These are phyloP conservation scores for Metschnikowia chrysomelidarum DNA, from an alignment of 805 yeast species.

Conservation along the genomic window DNA sequence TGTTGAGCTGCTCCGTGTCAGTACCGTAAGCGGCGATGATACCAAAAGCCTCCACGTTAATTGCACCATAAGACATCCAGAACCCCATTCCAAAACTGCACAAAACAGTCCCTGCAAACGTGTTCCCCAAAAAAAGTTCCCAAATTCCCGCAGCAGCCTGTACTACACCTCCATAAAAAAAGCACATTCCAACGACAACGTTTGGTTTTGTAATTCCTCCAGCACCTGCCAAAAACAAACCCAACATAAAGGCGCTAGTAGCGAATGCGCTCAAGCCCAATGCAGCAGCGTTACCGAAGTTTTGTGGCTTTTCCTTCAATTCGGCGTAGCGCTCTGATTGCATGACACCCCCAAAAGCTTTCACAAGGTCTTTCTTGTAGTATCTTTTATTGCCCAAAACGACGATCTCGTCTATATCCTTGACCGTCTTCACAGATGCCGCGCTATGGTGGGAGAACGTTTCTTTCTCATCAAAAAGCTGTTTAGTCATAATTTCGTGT, in stretches of 20 bases:
- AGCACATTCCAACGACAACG: constrained; percentile 43
- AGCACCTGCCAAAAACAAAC: constrained; percentile 46
- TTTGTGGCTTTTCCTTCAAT: constrained; percentile 38
- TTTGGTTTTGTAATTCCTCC: constrained; percentile 43
- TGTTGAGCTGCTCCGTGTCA: constrained; percentile 38
- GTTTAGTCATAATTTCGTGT: no score
- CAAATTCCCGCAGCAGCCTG: constrained; percentile 51
- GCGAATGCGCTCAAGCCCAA: constrained; percentile 52
- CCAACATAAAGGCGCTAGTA: constrained; percentile 46
- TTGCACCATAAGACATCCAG: constrained; percentile 50
- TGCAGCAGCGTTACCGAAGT: constrained; percentile 51
- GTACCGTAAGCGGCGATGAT: constrained; percentile 47
- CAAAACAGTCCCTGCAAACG: constrained; percentile 55
- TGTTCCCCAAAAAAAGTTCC: constrained; percentile 50
- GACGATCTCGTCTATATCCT: constrained; percentile 42
- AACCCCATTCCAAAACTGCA: constrained; percentile 51
- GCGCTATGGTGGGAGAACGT: not conserved
- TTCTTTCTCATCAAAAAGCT: not conserved
- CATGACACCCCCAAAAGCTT: constrained; percentile 62
- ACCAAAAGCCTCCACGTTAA: constrained; percentile 55
- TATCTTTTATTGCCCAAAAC: constrained; percentile 43
- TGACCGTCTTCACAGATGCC: constrained; percentile 10
- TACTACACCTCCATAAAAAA: constrained; percentile 50
- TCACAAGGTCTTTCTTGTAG: constrained; percentile 53
- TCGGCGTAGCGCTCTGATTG: constrained; percentile 45